A percentile compares a stretch with the other conserved stretches of the same genome.
phyloP scores from a whole-genome alignment of 2,329 filamentous ascomycete species.

The Conoideocrella luteorostrata region DNA sequence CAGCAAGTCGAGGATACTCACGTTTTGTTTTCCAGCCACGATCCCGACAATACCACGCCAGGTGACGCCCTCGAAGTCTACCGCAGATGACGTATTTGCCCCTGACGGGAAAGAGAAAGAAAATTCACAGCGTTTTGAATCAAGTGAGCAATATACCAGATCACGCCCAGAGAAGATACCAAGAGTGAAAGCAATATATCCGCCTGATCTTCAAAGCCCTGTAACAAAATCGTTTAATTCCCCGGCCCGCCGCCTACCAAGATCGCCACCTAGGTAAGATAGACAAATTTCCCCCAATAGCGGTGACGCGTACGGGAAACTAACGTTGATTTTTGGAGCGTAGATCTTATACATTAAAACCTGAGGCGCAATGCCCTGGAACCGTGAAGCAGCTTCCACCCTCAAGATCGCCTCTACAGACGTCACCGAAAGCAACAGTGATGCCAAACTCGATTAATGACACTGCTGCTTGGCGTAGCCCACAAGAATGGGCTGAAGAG shows the following conservation, averaged over 20 bases:
- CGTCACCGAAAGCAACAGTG: neutral
- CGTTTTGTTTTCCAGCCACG: too few species aligned
- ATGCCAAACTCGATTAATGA: slow-evolving; percentile 3
- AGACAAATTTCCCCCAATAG: neutral
- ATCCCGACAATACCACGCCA: too few species aligned
- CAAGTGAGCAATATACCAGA: neutral
- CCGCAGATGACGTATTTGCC: slow-evolving; percentile 2
- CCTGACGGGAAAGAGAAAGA: neutral
- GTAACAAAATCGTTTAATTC: slow-evolving; percentile 5
- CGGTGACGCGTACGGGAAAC: neutral
- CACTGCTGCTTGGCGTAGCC: slow-evolving; percentile 4
- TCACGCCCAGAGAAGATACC: too few species aligned
- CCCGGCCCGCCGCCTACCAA: neutral
- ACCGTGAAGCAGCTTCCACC: neutral
- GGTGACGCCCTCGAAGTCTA: neutral
- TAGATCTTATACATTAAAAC: neutral
- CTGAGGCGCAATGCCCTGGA: neutral
- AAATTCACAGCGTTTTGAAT: neutral
- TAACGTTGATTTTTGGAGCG: neutral
- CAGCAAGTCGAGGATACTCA: too few species aligned
- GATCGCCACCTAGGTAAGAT: slow-evolving; percentile 5
- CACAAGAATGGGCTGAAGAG: slow-evolving; percentile 1
- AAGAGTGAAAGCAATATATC: too few species aligned
- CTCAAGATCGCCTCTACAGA: slow-evolving; percentile 4
- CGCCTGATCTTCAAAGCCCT: slow-evolving; percentile 5